Base-by-base conservation (phyloP, 305 asterid genomes). In the Nicotiana rustica region DNA sequence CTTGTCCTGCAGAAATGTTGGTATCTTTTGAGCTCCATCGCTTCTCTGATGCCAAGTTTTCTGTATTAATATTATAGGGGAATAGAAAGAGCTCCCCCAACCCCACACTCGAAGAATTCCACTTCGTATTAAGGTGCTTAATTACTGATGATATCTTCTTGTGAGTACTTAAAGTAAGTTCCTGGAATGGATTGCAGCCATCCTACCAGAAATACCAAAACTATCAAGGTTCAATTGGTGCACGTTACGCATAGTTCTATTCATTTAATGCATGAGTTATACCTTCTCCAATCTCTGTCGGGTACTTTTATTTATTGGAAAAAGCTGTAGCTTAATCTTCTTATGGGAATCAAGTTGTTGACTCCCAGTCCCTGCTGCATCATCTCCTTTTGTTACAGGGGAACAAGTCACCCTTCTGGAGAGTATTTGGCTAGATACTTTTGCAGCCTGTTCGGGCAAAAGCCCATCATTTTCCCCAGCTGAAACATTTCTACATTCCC, bases 91-190 rank as follows among this genome's bases (percentile, higher is more conserved):
- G 93, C 79, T 92, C 90, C 77, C 92, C 98, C 10, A 9, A 55
- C 33, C 83, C 90, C 81, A 85, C 86, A 77, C 84, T 62, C 66
- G 92, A 91, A 84, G 85, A 67, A 13, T 90, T 89, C 99, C 97
- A 95, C 89, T 95, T 95, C 68, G 92, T 68, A 84, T 91, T 86
- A 67, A 95, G 91, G 90, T 92, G 99, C 86, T 89, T 93, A 68
- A 92, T 85, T 82, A 95, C 94, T 13, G 99, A 95, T 84, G 97
- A 89, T 85, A 95, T 92, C 90, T 86, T 92, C 89, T 95, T 95
- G 86, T 84, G 82, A 86, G 82, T 85, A 84, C 97, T 91, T 88
- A 95, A 55, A 59, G 92, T 88, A 82, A 95, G 98, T 83, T 95
- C 99, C 89, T 93, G 75, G 88, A 91, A 95, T 13, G 99, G 99